Conservation (phyloP, 2,329 filamentous ascomycete genomes). For the Colletotrichum falcatum region DNA sequence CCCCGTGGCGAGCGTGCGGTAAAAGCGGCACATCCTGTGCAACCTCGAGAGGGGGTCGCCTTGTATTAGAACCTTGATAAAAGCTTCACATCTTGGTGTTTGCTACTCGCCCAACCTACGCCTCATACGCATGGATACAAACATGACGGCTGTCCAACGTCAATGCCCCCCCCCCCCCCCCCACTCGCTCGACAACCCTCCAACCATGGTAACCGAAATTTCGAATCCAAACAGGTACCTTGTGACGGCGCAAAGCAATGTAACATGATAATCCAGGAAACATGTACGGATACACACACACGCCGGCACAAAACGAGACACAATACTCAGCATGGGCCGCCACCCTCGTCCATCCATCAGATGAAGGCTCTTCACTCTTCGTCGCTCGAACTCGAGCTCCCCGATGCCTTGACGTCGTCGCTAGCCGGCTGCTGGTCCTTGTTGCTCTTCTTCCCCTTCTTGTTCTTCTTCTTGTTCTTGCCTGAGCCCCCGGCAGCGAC, state of each 20-base stretch:
- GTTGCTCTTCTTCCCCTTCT: conserved; percentile 31
- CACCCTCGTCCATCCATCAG: neutral
- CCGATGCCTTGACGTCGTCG: neutral
- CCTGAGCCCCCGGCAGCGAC: neutral
- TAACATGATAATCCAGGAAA: conserved; percentile 7
- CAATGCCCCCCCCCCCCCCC: conserved; percentile 16
- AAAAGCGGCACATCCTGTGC: neutral
- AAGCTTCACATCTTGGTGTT: too few relatives aligned
- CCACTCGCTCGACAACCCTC: conserved; percentile 3
- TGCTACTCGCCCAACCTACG: neutral
- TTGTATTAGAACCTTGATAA: too few relatives aligned
- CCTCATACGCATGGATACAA: conserved; percentile 11
- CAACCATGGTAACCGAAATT: neutral
- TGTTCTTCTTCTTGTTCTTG: conserved; percentile 17
- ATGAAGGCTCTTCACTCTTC: conserved; percentile 27
- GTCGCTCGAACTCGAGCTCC: conserved; percentile 27
- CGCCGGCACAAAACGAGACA: neutral
- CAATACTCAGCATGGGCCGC: neutral
- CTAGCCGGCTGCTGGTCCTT: conserved; percentile 20
- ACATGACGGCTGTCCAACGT: conserved; percentile 17
- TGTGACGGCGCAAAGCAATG: neutral
- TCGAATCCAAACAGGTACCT: neutral
- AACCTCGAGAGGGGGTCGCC: too few relatives aligned
- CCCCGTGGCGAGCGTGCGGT: neutral
- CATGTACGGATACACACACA: conserved; percentile 1